phyloP scores from a whole-genome alignment of 495 filamentous ascomycete genomes.

The Penicillium diatomitis region DNA sequence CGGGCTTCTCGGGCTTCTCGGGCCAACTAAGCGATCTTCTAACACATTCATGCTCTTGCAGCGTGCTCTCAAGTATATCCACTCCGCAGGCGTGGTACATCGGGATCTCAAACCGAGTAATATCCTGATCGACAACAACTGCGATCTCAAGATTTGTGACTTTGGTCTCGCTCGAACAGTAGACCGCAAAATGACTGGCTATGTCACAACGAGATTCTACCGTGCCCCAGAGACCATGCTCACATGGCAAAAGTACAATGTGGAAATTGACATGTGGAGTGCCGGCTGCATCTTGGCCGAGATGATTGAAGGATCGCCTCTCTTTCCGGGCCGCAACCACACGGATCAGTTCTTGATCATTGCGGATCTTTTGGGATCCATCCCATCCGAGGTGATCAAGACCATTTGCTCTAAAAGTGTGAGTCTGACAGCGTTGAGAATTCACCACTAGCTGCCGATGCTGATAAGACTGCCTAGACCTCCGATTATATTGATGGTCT shows the following conservation, averaged over 20 bases:
- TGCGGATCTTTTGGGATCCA: slow-evolving; percentile 91
- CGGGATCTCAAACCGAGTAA: slow-evolving; percentile 97
- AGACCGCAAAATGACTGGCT: slow-evolving; percentile 99
- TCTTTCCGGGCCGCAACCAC: slow-evolving; percentile 98
- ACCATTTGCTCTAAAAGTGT: slow-evolving; percentile 98
- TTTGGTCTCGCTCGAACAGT: slow-evolving; percentile 96
- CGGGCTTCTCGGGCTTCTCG: too few relatives aligned
- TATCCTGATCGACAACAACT: slow-evolving; percentile 98
- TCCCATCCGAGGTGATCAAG: slow-evolving; percentile 94
- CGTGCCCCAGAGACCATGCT: slow-evolving; percentile 99
- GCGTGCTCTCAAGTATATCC: slow-evolving; percentile 97
- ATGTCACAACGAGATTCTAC: slow-evolving; percentile 98
- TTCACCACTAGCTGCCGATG: too few relatives aligned
- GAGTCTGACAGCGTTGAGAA: slow-evolving; percentile 16
- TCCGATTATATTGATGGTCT: background rate
- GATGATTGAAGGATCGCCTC: slow-evolving; percentile 96
- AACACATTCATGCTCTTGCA: slow-evolving; percentile 20
- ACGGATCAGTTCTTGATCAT: slow-evolving; percentile 99
- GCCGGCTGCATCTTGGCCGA: slow-evolving; percentile 98
- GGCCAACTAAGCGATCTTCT: too few relatives aligned
- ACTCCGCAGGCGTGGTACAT: slow-evolving; percentile 96
- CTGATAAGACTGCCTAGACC: background rate
- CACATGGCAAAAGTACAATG: slow-evolving; percentile 99
- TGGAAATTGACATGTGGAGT: slow-evolving; percentile 99
- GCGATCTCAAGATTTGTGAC: slow-evolving; percentile 98